phyloP scores from a whole-genome alignment of 2,329 filamentous ascomycete species.

The Penicillium brasilianum region DNA sequence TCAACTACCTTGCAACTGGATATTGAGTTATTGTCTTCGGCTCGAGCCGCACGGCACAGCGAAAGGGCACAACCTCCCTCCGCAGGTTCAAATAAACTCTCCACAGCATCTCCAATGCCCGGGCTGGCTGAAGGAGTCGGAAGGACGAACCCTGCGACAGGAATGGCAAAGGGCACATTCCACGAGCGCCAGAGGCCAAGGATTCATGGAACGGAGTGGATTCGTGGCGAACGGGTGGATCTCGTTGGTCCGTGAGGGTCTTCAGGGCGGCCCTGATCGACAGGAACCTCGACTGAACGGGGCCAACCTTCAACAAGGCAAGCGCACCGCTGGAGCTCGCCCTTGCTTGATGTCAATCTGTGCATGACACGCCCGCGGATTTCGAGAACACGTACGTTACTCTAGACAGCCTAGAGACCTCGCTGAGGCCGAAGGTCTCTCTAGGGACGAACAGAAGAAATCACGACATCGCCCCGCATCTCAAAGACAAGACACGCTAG shows the following conservation, averaged over 20 bases:
- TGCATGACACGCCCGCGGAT: not conserved
- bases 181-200: not conserved
- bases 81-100: not conserved
- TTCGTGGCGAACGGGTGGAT: not conserved
- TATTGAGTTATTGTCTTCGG: not conserved
- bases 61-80: not conserved
- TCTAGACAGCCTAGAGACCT: too few relatives aligned
- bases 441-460: not conserved
- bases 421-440: too few relatives aligned
- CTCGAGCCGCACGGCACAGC: not conserved
- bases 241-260: slow-evolving; percentile 16
- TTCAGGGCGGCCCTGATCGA: slow-evolving; percentile 20
- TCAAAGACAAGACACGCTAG: slow-evolving; percentile 6
- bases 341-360: slow-evolving; percentile 26
- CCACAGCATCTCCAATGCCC: too few relatives aligned
- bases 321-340: not conserved
- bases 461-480: not conserved
- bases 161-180: slow-evolving; percentile 24
- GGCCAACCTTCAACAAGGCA: slow-evolving; percentile 11
- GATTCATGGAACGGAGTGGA: not conserved
- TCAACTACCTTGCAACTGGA: not conserved
- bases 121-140: not conserved
- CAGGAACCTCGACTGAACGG: slow-evolving; percentile 20
- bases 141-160: slow-evolving; percentile 9
- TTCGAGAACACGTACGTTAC: not conserved